These are phyloP conservation scores for Chytriomyces confervae DNA, from an alignment of 192 early-diverging fungal genomes.

Conservation along the genomic window DNA sequence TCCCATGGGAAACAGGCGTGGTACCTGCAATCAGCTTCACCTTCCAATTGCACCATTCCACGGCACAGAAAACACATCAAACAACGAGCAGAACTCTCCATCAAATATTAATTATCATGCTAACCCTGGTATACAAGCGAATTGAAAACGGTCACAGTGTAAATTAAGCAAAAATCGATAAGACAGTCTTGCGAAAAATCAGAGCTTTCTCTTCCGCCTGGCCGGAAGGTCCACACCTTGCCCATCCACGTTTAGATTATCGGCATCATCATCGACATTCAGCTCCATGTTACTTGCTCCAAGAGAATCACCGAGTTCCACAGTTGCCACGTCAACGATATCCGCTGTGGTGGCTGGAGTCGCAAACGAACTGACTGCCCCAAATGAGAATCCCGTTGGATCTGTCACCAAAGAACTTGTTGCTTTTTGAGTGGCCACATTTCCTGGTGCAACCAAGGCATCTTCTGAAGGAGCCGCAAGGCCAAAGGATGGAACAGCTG, in stretches of 20 bases:
- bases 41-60: no score
- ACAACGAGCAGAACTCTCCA: no score
- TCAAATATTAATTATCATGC: no score
- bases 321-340: not conserved
- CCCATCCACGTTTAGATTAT: not conserved
- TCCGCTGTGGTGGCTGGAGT: not conserved
- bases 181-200: not conserved
- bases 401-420: not conserved
- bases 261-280: not conserved
- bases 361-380: not conserved
- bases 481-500: not conserved
- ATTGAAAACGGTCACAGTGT: not conserved
- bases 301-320: not conserved
- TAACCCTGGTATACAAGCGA: not conserved
- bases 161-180: not conserved
- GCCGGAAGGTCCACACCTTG: not conserved
- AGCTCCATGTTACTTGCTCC: constrained; percentile 2
- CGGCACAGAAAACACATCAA: no score
- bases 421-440: not conserved
- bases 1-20: no score
- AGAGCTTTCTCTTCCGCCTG: not conserved
- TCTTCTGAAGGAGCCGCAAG: not conserved
- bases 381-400: not conserved
- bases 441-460: not conserved
- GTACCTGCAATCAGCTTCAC: no score